phyloP scores from a whole-genome alignment of 2,329 filamentous ascomycete genomes.

The Botrytis fragariae region DNA sequence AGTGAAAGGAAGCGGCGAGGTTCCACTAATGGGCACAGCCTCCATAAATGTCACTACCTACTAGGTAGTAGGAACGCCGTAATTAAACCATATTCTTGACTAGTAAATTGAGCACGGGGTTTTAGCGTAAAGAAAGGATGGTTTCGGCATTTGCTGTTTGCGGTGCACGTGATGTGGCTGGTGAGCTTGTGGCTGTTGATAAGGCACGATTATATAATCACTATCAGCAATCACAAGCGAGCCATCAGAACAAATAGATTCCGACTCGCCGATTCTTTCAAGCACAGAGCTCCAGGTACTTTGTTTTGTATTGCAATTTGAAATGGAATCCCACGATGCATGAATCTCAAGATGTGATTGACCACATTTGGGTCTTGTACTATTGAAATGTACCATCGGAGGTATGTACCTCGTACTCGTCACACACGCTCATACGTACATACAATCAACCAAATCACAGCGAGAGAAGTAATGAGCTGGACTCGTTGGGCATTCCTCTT shows the following conservation, averaged over 20 bases:
- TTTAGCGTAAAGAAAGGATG: neutral
- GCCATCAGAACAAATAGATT: neutral
- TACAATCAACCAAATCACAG: neutral
- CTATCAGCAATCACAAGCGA: neutral
- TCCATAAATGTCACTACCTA: neutral
- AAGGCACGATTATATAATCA: neutral
- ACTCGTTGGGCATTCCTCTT: neutral
- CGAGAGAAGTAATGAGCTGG: neutral
- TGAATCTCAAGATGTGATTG: neutral
- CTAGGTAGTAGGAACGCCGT: neutral
- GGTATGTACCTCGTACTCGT: neutral
- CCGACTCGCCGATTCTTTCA: neutral
- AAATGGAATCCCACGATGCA: constrained; percentile 3
- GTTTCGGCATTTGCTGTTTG: neutral
- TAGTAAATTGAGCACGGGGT: neutral
- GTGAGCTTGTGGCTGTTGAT: neutral
- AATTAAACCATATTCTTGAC: neutral
- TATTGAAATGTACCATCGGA: neutral
- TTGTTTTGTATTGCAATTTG: neutral
- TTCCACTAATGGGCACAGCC: constrained; percentile 4
- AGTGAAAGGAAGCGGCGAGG: neutral
- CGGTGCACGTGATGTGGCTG: neutral
- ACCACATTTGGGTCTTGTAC: neutral
- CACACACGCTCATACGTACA: neutral
- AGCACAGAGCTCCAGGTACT: neutral